A percentile compares a stretch with the other conserved stretches of the same genome.
phyloP scores from a whole-genome alignment of 179 eudicot species.

The Actinidia arguta region DNA sequence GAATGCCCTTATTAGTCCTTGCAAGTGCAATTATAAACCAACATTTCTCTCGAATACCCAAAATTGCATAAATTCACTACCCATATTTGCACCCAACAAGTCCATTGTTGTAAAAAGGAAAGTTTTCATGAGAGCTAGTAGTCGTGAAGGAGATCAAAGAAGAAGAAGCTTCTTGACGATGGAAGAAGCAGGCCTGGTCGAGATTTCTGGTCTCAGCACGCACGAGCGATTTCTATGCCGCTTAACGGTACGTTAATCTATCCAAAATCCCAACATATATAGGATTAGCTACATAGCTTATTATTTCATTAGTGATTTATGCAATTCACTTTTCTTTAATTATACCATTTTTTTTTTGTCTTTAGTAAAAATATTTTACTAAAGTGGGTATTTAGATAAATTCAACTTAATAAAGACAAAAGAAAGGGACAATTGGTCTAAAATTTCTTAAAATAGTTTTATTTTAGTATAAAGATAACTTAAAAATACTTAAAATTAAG shows the following conservation, averaged over 20 bases:
- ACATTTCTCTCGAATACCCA: not conserved
- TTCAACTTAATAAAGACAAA: too few species aligned
- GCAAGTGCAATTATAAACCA: conserved; percentile 10
- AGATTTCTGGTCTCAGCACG: conserved; percentile 73
- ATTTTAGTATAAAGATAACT: too few species aligned
- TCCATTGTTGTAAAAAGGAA: conserved; percentile 13
- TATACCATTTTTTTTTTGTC: not conserved
- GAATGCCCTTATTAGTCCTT: conserved; percentile 27
- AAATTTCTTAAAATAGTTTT: not conserved
- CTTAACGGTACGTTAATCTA: conserved; percentile 58
- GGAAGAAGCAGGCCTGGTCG: conserved; percentile 94
- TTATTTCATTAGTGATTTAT: not conserved
- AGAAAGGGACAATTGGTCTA: not conserved
- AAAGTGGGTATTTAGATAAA: too few species aligned
- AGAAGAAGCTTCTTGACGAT: conserved; percentile 60
- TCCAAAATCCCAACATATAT: not conserved
- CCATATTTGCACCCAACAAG: not conserved
- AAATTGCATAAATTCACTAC: not conserved
- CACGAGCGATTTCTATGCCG: conserved; percentile 92
- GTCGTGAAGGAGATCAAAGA: conserved; percentile 36
- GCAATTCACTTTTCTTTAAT: not conserved
- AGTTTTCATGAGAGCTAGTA: conserved; percentile 34
- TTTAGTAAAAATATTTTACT: too few species aligned
- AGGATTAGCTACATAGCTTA: not conserved
- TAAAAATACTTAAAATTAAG: too few species aligned